Conservation (phyloP, 805 yeast species). For the Hanseniaspora hatyaiensis region DNA sequence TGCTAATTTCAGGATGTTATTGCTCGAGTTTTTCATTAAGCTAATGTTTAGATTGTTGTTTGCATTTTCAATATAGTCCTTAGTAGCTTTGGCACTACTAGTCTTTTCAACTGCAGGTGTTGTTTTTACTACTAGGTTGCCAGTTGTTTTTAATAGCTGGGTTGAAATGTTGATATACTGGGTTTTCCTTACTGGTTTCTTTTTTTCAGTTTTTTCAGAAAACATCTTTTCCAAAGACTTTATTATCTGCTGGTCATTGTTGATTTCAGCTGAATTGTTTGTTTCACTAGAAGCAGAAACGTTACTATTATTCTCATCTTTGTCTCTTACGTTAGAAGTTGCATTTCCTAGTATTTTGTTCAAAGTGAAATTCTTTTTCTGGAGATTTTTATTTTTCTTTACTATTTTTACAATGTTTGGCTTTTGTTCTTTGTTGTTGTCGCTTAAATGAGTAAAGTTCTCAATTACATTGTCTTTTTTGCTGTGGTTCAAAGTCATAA, state of each 20-base stretch:
- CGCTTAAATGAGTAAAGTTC: not conserved
- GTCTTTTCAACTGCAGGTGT: not conserved
- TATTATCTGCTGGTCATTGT: not conserved
- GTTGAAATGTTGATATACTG: conserved; percentile 5
- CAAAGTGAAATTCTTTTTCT: not conserved
- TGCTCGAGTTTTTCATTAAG: not conserved
- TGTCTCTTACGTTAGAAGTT: conserved; percentile 6
- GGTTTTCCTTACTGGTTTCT: not conserved
- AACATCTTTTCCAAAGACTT: not conserved
- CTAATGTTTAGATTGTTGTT: not conserved
- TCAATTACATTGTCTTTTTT: conserved; percentile 2
- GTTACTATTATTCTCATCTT: not conserved
- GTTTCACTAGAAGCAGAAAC: not conserved
- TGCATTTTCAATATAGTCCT: not conserved
- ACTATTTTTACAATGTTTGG: not conserved
- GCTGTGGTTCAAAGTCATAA: not conserved
- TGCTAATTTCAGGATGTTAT: not conserved
- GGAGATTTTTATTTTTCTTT: not conserved
- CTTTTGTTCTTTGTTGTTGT: not conserved
- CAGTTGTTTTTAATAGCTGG: conserved; percentile 1
- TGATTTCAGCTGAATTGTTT: not conserved
- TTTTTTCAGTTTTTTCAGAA: not conserved
- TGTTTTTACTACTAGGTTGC: conserved; percentile 3
- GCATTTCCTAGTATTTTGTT: not conserved
- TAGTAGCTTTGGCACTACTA: not conserved